Percentiles rank a stretch among this genome's conserved stretches.
Evolutionary conservation across 179 eudicot genomes (phyloP).

Genomic region (Camellia oleifera): DNA sequence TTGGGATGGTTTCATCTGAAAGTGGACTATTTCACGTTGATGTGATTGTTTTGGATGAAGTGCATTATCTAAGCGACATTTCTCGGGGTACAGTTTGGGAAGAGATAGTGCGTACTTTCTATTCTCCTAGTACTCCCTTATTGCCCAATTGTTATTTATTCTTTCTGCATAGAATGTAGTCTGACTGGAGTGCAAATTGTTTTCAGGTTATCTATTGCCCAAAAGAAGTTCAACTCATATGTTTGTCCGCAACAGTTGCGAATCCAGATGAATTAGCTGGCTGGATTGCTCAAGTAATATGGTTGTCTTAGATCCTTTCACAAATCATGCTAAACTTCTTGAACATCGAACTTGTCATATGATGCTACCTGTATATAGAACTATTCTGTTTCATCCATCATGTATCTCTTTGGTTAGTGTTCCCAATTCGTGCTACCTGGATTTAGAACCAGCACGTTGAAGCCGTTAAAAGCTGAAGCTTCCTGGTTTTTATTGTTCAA

Average conservation of each 20-base stretch:
- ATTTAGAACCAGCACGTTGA: not conserved
- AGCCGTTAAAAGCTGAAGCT: not conserved
- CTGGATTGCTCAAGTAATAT: conserved; percentile 90
- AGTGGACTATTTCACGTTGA: conserved; percentile 84
- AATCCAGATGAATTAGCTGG: conserved; percentile 99
- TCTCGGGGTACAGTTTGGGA: conserved; percentile 99
- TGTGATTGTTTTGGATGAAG: conserved; percentile 97
- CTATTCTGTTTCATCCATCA: not conserved
- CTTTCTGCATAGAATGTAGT: not conserved
- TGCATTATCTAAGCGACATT: conserved; percentile 94
- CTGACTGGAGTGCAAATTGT: not conserved
- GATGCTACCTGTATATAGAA: not conserved
- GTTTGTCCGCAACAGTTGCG: conserved; percentile 97
- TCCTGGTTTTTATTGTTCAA: not conserved
- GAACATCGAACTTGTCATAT: not conserved
- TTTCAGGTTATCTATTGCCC: conserved; percentile 92
- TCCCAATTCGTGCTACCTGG: not conserved
- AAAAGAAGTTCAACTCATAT: conserved; percentile 96
- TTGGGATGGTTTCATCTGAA: conserved; percentile 76
- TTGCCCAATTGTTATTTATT: not conserved
- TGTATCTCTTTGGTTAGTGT: not conserved
- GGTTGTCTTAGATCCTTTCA: not conserved
- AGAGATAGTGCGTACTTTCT: conserved; percentile 64
- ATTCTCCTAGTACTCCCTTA: conserved; percentile 15
- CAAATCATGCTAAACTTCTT: not conserved